Evolutionary conservation across 768 basidiomycete species (phyloP), one percentile per base, ranked within the genome.

Genomic region (Lepiota venenata): DNA sequence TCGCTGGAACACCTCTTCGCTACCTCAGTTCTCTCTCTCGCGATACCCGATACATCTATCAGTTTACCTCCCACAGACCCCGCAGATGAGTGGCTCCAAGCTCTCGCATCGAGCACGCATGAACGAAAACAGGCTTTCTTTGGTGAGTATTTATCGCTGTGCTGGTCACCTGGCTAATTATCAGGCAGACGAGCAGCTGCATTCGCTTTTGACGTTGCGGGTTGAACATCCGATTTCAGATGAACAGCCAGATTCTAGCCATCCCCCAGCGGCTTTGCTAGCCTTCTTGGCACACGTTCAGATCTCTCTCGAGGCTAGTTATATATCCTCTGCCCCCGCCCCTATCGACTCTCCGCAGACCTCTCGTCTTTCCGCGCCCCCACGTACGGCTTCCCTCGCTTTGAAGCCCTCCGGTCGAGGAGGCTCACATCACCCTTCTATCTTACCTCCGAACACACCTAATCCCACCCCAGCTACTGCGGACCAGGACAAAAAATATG

Each of bases 371-470:
- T 64, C 79, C 10, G 73, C 74, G 5, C 82, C 84, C 49, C 83
- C 85, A 16, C 78, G 84, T 10, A 75, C 79, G 2, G 73, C 75
- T n/a, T 77, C 80, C 16, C 66, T 80, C 18, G 62, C 66, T 32
- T 50, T 59, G 48, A 64, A 60, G 25, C 73, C 69, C 42, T 51
- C 56, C 12, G 63, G 71, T 3, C 69, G 72, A 45, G 64, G 68
- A 21, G 72, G 71, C 39, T 63, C 71, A 16, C 74, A 59, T 16
- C 80, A 82, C 56, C 85, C 87, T 1, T 84, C 86, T 2, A 86
- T 91, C 61, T 80, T 88, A 58, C 91, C 91, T 25, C 92, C 92
- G 1, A 74, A 74, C 48, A 97, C 93, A 0, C 94, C 93, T 0
- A 85, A 88, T 64, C 93, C 93, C 1, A 86, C 85, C 14, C 93